Evolutionary conservation across 352 stramenopile species (phyloP).

Genomic region (Globisporangium paddicum): DNA sequence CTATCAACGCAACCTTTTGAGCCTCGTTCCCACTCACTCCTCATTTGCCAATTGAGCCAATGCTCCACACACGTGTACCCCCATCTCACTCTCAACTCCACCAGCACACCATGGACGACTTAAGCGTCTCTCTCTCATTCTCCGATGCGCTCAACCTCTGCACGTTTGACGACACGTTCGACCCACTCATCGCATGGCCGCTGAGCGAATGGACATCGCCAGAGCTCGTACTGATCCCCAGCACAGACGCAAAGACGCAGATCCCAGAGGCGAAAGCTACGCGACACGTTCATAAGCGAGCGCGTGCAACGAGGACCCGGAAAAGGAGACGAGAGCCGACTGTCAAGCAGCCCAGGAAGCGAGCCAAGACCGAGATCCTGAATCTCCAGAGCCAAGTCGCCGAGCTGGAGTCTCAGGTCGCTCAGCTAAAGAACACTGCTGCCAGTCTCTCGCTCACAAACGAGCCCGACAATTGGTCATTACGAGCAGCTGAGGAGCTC

Average conservation of each 20-base stretch:
- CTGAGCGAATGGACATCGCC: background rate
- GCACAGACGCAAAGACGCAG: background rate
- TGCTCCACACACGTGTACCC: background rate
- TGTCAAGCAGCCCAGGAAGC: background rate
- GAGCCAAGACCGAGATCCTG: background rate
- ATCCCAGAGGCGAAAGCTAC: background rate
- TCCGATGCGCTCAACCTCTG: background rate
- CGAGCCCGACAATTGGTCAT: background rate
- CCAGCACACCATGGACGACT: background rate
- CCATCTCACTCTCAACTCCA: background rate
- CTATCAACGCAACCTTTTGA: no score
- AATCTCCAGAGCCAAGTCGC: background rate
- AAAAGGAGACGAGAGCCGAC: background rate
- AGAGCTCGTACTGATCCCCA: background rate
- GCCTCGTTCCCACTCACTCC: background rate
- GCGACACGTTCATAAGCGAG: background rate
- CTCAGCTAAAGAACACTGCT: background rate
- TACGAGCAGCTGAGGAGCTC: background rate
- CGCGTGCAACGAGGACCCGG: background rate
- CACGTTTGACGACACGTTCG: no score
- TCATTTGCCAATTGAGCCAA: background rate
- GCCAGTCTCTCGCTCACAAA: background rate
- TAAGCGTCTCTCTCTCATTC: background rate
- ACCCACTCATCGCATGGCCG: background rate
- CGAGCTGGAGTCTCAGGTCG: background rate